A percentile compares a stretch with the other conserved stretches of the same genome.
These are phyloP conservation scores for Penicillium sp. DNA, from an alignment of 2,329 filamentous ascomycete species.

Conservation along the genomic window DNA sequence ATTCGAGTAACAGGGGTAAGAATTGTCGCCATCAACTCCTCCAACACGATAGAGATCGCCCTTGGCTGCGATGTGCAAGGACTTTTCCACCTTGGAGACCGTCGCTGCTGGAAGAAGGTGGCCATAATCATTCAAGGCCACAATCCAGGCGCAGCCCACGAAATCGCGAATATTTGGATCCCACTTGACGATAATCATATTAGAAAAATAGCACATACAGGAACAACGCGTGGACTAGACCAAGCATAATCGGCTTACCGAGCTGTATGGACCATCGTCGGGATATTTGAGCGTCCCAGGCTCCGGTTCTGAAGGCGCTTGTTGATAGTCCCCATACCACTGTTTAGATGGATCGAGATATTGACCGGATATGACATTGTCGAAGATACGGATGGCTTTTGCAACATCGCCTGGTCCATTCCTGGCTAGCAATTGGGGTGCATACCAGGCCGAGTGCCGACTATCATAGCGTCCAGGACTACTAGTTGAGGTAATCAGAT, in stretches of 20 bases:
- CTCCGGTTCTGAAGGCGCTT: constrained; percentile 16
- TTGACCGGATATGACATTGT: constrained; percentile 22
- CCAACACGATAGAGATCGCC: constrained; percentile 64
- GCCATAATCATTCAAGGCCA: constrained; percentile 21
- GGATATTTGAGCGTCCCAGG: constrained; percentile 17
- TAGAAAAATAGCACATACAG: not conserved
- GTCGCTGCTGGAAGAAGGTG: constrained; percentile 47
- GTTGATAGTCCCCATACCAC: constrained; percentile 25
- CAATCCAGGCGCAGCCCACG: constrained; percentile 20
- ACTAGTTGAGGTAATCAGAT: constrained; percentile 14
- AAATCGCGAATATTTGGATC: constrained; percentile 24
- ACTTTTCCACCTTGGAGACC: constrained; percentile 51
- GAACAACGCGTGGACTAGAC: not conserved
- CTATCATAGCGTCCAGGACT: constrained; percentile 18
- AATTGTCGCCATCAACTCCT: constrained; percentile 59
- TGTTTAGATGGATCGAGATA: constrained; percentile 17
- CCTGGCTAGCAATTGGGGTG: constrained; percentile 18
- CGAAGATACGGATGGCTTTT: constrained; percentile 20
- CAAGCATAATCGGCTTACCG: constrained; percentile 1
- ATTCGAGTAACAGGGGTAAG: constrained; percentile 64
- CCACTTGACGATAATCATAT: constrained; percentile 10
- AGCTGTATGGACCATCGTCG: constrained; percentile 14
- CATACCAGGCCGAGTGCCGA: constrained; percentile 22
- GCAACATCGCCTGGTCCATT: constrained; percentile 18
- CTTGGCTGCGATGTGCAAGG: constrained; percentile 55